These are phyloP conservation scores for Kodamaea kakaduensis DNA, from an alignment of 805 yeast species.

Conservation along the genomic window DNA sequence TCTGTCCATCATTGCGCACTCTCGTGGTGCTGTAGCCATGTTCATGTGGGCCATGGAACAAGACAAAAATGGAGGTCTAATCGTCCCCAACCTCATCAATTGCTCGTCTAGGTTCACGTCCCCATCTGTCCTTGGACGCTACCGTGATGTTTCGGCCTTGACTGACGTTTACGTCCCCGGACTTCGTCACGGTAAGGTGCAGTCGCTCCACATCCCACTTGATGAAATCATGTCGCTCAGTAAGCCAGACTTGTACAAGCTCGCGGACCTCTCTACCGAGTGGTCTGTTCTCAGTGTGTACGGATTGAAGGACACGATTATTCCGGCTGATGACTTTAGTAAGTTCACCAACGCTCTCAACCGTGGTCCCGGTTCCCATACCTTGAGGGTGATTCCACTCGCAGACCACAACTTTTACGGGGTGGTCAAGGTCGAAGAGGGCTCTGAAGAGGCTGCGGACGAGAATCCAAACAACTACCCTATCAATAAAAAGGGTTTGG, in stretches of 20 bases:
- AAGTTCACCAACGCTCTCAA: slow-evolving; percentile 54
- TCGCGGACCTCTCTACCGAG: slow-evolving; percentile 41
- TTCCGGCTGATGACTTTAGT: slow-evolving; percentile 62
- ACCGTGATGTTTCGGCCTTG: slow-evolving; percentile 17
- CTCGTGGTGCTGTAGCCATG: slow-evolving; percentile 76
- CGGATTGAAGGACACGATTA: slow-evolving; percentile 63
- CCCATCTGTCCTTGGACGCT: slow-evolving; percentile 41
- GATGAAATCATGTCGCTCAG: slow-evolving; percentile 52
- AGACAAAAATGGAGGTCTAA: slow-evolving; percentile 30
- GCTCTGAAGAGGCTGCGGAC: slow-evolving; percentile 21
- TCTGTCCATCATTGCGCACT: slow-evolving; percentile 67
- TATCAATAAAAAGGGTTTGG: slow-evolving; percentile 36
- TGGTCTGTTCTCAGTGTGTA: slow-evolving; percentile 63
- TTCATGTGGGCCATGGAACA: slow-evolving; percentile 62
- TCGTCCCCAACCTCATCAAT: slow-evolving; percentile 66
- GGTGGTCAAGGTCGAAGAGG: slow-evolving; percentile 30
- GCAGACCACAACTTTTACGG: slow-evolving; percentile 88
- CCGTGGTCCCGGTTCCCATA: slow-evolving; percentile 46
- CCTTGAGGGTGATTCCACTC: slow-evolving; percentile 51
- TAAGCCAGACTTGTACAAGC: slow-evolving; percentile 39
- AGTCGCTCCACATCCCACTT: slow-evolving; percentile 39
- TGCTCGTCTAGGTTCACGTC: slow-evolving; percentile 68
- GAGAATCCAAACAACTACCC: slow-evolving; percentile 41
- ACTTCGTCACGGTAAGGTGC: slow-evolving; percentile 50
- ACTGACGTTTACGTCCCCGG: slow-evolving; percentile 23